Evolutionary conservation across 2,329 filamentous ascomycete species (phyloP).

Genomic region (Colletotrichum aenigma): DNA sequence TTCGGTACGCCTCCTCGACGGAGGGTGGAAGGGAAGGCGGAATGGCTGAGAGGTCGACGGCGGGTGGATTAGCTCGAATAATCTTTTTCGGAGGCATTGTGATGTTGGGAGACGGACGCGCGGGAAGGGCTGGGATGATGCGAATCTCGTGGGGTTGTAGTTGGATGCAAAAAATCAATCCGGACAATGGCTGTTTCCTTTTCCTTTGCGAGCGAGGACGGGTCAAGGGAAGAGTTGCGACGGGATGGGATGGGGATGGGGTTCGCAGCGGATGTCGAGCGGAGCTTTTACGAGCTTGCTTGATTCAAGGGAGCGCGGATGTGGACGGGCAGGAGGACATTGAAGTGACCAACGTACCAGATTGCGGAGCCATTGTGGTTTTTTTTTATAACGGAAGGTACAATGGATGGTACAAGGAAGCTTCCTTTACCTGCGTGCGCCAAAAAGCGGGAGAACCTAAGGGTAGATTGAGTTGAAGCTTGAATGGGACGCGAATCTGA

Average conservation of each 20-base stretch:
- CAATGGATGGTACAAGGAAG: neutral
- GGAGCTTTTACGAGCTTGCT: slow-evolving; percentile 15
- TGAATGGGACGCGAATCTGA: neutral
- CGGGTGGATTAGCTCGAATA: slow-evolving; percentile 38
- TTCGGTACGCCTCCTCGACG: slow-evolving; percentile 93
- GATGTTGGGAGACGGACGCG: neutral
- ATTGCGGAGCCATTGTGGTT: slow-evolving; percentile 20
- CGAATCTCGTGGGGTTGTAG: neutral
- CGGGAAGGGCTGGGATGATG: neutral
- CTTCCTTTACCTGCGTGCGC: neutral
- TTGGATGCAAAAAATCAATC: neutral
- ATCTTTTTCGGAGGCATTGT: slow-evolving; percentile 40
- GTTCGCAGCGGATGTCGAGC: slow-evolving; percentile 17
- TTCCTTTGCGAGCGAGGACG: neutral
- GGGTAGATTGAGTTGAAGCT: slow-evolving; percentile 2
- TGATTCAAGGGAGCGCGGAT: neutral
- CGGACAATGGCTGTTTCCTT: neutral
- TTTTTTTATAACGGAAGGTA: neutral
- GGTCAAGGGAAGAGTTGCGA: neutral
- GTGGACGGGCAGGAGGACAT: neutral
- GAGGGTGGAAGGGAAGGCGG: slow-evolving; percentile 78
- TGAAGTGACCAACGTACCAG: slow-evolving; percentile 13
- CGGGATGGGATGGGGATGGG: slow-evolving; percentile 1
- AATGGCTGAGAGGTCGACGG: slow-evolving; percentile 44
- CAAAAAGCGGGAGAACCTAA: neutral